Evolutionary conservation across 805 yeast species (phyloP).

Genomic region (Lachancea quebecensis): DNA sequence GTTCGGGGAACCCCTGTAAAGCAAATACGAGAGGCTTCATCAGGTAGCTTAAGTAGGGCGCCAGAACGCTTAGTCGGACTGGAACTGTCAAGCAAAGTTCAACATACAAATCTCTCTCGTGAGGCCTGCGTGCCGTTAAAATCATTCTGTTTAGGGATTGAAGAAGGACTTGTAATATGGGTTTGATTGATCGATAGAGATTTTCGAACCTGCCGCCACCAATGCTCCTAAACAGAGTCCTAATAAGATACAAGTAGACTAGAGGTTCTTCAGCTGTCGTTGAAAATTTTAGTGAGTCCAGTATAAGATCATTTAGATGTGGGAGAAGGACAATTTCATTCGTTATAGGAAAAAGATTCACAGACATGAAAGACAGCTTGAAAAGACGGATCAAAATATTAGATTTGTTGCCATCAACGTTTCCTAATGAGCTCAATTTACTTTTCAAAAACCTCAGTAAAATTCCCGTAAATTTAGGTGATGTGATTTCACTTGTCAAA

Average conservation of each 20-base stretch:
- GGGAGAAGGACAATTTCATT: conserved; percentile 87
- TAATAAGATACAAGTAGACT: conserved; percentile 77
- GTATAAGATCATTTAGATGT: conserved; percentile 74
- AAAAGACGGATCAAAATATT: conserved; percentile 79
- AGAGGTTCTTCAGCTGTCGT: conserved; percentile 87
- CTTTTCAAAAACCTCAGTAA: conserved; percentile 68
- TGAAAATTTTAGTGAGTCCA: conserved; percentile 70
- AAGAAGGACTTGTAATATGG: conserved; percentile 76
- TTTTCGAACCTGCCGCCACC: conserved; percentile 97
- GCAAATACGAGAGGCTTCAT: conserved; percentile 92
- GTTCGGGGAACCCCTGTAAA: conserved; percentile 79
- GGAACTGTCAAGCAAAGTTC: conserved; percentile 95
- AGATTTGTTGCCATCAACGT: conserved; percentile 67
- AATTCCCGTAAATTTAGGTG: conserved; percentile 84
- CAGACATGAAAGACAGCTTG: conserved; percentile 93
- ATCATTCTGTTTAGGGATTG: conserved; percentile 82
- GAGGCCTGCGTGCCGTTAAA: conserved; percentile 75
- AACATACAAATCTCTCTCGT: conserved; percentile 89
- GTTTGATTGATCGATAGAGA: conserved; percentile 86
- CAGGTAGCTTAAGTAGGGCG: conserved; percentile 81
- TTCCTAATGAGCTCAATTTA: conserved; percentile 72
- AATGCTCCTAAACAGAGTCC: conserved; percentile 86
- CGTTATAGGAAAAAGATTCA: conserved; percentile 77
- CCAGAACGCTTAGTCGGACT: conserved; percentile 84
- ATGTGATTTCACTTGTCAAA: conserved; percentile 87